Evolutionary conservation across 2,329 filamentous ascomycete genomes (phyloP).

Genomic region (Penicillium sp.): DNA sequence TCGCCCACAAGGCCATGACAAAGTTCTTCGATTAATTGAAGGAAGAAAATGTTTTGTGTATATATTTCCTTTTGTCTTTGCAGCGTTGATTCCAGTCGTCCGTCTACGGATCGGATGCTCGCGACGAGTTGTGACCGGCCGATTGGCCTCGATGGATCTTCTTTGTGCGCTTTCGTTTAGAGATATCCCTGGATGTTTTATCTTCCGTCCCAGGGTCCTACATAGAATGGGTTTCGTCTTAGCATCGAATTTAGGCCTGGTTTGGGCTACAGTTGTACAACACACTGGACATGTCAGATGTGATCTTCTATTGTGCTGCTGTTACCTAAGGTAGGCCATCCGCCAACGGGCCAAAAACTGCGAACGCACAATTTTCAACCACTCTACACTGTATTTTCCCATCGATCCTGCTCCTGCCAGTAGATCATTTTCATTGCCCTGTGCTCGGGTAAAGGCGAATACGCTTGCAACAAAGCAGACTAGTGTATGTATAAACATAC

Average conservation of each 20-base stretch:
- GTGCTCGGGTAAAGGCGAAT: too few species aligned
- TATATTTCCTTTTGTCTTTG: conserved; percentile 1
- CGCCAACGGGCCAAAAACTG: too few species aligned
- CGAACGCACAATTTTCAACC: too few species aligned
- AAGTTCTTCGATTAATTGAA: conserved; percentile 45
- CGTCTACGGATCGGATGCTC: conserved; percentile 19
- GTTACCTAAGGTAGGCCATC: too few species aligned
- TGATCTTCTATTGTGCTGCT: too few species aligned
- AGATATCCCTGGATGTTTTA: conserved; percentile 7
- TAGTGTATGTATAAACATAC: too few species aligned
- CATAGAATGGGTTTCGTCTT: conserved; percentile 9
- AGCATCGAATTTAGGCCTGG: conserved; percentile 2
- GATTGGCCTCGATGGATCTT: conserved; percentile 7
- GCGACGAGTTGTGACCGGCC: conserved; percentile 5
- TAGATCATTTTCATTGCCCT: too few species aligned
- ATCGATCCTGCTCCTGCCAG: too few species aligned
- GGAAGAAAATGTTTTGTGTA: conserved; percentile 7
- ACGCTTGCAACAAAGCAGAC: too few species aligned
- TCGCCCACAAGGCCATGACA: conserved; percentile 56
- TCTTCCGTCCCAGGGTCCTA: background rate
- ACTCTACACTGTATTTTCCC: too few species aligned
- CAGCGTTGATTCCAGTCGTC: conserved; percentile 17
- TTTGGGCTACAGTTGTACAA: too few species aligned
- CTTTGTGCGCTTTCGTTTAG: conserved; percentile 6
- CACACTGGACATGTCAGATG: too few species aligned